Evolutionary conservation across 495 filamentous ascomycete genomes (phyloP).

Genomic region (Corynascus novoguineensis): DNA sequence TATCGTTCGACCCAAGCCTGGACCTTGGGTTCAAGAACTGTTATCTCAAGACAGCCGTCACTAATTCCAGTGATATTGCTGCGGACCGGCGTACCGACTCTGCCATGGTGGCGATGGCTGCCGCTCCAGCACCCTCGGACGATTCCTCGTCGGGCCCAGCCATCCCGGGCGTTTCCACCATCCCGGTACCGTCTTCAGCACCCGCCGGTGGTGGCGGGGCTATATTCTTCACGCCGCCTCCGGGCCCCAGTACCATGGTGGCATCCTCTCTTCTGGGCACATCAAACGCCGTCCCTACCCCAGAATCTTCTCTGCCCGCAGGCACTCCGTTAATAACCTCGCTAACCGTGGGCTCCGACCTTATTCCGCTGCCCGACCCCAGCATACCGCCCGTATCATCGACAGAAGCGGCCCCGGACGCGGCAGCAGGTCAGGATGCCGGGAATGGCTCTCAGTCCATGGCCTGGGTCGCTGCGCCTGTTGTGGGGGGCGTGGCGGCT

Average conservation of each 20-base stretch:
- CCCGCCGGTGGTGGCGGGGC: constrained; percentile 6
- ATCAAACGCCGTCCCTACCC: background rate
- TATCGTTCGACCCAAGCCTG: constrained; percentile 29
- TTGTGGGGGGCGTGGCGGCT: constrained; percentile 36
- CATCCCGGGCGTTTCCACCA: constrained; percentile 12
- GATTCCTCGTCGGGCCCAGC: background rate
- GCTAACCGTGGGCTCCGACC: background rate
- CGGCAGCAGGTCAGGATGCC: constrained; percentile 2
- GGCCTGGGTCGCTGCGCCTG: constrained; percentile 38
- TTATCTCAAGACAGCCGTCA: constrained; percentile 29
- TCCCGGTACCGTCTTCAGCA: constrained; percentile 6
- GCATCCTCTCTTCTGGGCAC: background rate
- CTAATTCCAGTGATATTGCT: constrained; percentile 13
- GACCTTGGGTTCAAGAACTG: constrained; percentile 36
- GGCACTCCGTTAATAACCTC: background rate
- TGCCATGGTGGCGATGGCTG: constrained; percentile 21
- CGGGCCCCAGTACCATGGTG: constrained; percentile 3
- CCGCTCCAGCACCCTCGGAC: background rate
- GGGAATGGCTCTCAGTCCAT: constrained; percentile 13
- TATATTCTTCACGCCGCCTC: constrained; percentile 26
- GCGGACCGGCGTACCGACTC: constrained; percentile 27
- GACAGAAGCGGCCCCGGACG: constrained; percentile 2
- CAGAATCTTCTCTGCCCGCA: background rate
- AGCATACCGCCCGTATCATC: background rate
- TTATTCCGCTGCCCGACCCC: background rate